Evolutionary conservation across 176 grass and related monocot species (phyloP).

Genomic region (Typha latifolia): DNA sequence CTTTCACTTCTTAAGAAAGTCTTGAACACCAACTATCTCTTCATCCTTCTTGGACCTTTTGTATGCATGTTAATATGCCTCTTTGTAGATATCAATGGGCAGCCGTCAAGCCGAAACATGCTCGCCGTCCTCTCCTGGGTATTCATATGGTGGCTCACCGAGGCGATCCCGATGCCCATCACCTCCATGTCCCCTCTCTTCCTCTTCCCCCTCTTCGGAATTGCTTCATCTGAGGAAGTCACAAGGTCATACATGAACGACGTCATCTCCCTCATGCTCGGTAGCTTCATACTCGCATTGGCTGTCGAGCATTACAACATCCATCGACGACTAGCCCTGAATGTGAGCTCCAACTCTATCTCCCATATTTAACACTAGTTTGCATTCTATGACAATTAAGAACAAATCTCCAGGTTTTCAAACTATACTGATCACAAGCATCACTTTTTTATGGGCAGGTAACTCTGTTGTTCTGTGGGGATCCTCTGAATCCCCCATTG

Average conservation of each 20-base stretch:
- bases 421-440: too few relatives aligned
- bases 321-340: conserved; percentile 78
- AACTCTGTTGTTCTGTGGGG: conserved; percentile 21
- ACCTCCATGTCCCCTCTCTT: conserved; percentile 86
- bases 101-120: conserved; percentile 54
- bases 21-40: conserved; percentile 7
- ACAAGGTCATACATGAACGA: conserved; percentile 84
- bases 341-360: conserved; percentile 26
- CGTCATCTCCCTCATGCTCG: conserved; percentile 90
- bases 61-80: conserved; percentile 31
- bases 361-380: too few relatives aligned
- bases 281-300: conserved; percentile 92
- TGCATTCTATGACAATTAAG: too few relatives aligned
- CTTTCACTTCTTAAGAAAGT: not conserved
- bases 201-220: conserved; percentile 70
- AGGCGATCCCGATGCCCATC: conserved; percentile 76
- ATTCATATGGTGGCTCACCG: conserved; percentile 86
- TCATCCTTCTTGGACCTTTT: conserved; percentile 30
- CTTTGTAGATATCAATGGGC: conserved; percentile 33
- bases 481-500: conserved; percentile 11
- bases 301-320: conserved; percentile 90
- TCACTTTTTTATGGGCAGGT: conserved; percentile 7
- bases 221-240: conserved; percentile 46
- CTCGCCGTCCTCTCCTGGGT: conserved; percentile 70
- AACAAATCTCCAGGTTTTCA: too few relatives aligned